Conservation (phyloP, 2,329 filamentous ascomycete species). For the Camillea tinctor region DNA sequence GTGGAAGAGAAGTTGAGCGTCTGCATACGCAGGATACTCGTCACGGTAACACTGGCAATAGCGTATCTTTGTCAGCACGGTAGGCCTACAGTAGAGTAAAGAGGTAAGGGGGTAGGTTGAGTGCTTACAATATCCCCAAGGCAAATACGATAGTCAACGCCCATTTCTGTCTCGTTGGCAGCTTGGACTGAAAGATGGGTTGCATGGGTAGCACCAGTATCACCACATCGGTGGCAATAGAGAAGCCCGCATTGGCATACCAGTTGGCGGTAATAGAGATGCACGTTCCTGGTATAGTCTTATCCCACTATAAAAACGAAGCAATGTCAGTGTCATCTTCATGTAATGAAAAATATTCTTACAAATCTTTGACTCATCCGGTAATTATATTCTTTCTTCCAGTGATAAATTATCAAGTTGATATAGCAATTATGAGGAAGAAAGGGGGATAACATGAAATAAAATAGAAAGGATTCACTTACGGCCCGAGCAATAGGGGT, state of each 20-base stretch:
- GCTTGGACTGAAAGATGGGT: slow-evolving; percentile 45
- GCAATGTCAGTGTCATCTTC: not conserved
- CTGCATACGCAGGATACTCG: slow-evolving; percentile 42
- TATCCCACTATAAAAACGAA: slow-evolving; percentile 38
- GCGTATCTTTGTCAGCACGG: not conserved
- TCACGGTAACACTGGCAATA: slow-evolving; percentile 35
- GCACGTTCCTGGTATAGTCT: slow-evolving; percentile 40
- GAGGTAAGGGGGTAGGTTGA: not conserved
- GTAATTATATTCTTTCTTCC: too few species aligned
- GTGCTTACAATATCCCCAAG: slow-evolving; percentile 43
- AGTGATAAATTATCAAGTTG: too few species aligned
- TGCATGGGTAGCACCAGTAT: slow-evolving; percentile 48
- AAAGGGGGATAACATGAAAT: not conserved
- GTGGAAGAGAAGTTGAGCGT: slow-evolving; percentile 40
- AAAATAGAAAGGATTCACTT: not conserved
- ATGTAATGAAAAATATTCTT: not conserved
- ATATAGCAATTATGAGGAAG: too few species aligned
- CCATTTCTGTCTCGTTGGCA: slow-evolving; percentile 41
- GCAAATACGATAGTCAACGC: slow-evolving; percentile 43
- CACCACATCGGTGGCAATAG: slow-evolving; percentile 46
- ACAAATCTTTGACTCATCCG: too few species aligned
- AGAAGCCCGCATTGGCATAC: slow-evolving; percentile 49
- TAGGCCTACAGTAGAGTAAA: not conserved
- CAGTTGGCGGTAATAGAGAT: slow-evolving; percentile 47
- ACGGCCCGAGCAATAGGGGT: slow-evolving; percentile 42